phyloP scores from a whole-genome alignment of 2,329 filamentous ascomycete genomes.

The Zalaria sp. region DNA sequence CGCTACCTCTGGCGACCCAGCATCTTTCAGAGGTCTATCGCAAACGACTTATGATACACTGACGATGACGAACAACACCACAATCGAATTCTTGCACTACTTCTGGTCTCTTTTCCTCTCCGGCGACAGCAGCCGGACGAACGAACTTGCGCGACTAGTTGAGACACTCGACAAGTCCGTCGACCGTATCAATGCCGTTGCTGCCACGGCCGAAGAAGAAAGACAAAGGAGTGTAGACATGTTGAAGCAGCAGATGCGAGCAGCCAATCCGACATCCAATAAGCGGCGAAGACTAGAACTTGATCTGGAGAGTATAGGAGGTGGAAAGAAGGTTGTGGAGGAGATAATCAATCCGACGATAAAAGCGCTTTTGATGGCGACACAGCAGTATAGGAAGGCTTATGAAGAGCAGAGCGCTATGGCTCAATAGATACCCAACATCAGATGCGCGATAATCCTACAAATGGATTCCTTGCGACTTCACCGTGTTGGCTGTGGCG shows the following conservation, averaged over 20 bases:
- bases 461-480: no score
- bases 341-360: constrained; percentile 64
- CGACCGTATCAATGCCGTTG: constrained; percentile 67
- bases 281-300: constrained; percentile 50
- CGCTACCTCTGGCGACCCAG: constrained; percentile 9
- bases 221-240: constrained; percentile 52
- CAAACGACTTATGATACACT: constrained; percentile 44
- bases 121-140: constrained; percentile 61
- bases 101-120: constrained; percentile 92
- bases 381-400: constrained; percentile 56
- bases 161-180: constrained; percentile 68
- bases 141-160: constrained; percentile 66
- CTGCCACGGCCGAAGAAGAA: constrained; percentile 63
- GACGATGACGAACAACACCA: constrained; percentile 77
- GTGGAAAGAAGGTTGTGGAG: constrained; percentile 62
- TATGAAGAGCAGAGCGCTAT: constrained; percentile 41
- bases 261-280: constrained; percentile 56
- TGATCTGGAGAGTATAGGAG: constrained; percentile 53
- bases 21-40: constrained; percentile 18
- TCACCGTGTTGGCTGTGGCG: no score
- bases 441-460: no score
- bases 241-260: constrained; percentile 55
- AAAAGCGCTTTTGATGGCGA: constrained; percentile 54
- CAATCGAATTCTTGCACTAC: constrained; percentile 89
- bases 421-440: constrained; percentile 3